Evolutionary conservation across 2,329 filamentous ascomycete genomes (phyloP).

Genomic region (Diaporthe caulivora): DNA sequence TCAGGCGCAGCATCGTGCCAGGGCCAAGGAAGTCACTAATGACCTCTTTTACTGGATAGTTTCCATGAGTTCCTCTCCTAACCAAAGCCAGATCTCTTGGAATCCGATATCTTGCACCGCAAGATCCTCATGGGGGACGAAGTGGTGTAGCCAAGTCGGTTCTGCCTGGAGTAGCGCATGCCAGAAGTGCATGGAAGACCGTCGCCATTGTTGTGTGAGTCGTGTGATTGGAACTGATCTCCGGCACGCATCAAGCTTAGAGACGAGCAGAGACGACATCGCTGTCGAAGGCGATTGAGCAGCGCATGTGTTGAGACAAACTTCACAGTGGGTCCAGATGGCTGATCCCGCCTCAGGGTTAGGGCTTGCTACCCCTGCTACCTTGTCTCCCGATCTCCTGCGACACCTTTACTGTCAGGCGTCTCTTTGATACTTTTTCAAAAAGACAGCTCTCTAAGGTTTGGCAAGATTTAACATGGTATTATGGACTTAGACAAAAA

Average conservation of each 20-base stretch:
- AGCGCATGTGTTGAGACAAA: neutral
- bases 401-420: too few relatives aligned
- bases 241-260: neutral
- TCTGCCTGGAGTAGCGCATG: neutral
- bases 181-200: constrained; percentile 2
- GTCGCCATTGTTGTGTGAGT: neutral
- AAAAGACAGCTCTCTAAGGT: too few relatives aligned
- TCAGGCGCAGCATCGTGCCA: neutral
- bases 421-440: too few relatives aligned
- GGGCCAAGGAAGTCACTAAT: neutral
- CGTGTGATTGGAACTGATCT: neutral
- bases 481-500: too few relatives aligned
- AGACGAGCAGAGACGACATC: neutral
- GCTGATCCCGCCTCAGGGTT: too few relatives aligned
- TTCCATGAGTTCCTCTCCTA: neutral
- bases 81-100: neutral
- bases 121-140: neutral
- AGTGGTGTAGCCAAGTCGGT: neutral
- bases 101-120: neutral
- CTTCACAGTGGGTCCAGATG: too few relatives aligned
- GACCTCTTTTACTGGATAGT: neutral
- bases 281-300: too few relatives aligned
- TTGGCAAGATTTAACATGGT: too few relatives aligned
- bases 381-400: too few relatives aligned
- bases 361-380: too few relatives aligned